Evolutionary conservation across 2,329 filamentous ascomycete genomes (phyloP), one percentile per base, ranked within the genome.

Genomic region (Fusarium foetens): DNA sequence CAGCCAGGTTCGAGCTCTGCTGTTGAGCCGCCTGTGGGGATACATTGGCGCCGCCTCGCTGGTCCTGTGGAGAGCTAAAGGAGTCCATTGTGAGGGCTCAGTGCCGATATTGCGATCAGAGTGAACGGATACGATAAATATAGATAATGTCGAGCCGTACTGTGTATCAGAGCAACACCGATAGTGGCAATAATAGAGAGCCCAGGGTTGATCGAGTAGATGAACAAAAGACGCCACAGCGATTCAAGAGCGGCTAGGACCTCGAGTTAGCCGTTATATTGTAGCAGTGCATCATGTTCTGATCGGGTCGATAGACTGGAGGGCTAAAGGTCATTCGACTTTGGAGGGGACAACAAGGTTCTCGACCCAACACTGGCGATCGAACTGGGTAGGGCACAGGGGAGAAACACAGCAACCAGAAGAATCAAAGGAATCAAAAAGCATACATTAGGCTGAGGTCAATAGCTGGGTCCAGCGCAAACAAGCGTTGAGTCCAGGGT

Each of bases 391-490:
- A 54, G 35, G 29, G 19, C n/a, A 53, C 10, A 29, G 27, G 35
- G 29, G 33, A 27, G 54, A 25, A 27, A 33, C 8, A 36, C 25
- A 45, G 38, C 12, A 48, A 53, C n/a, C 36, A 57, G 17, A 48
- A 48, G 23, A 46, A 58, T 45, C 5, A 57, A 36, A 58, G 43
- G 38, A 39, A 39, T 39, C 9, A n/a, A 60, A 33, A 46, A 25
- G 46, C 70, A 73, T 72, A 72, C 70, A 65, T 48, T 45, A 23
- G 41, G 54, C 29, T 35, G 46, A 38, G 42, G 43, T 42, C 48
- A 53, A 62, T 42, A 27, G 61, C 33, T 35, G 55, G 51, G 36
- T 19, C 31, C 41, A 39, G 66, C 45, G 36, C 41, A 53, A 45
- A 31, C 45, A 46, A 48, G 39, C 19, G 36, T 42, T 27, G 36